Evolutionary conservation across 352 stramenopile genomes (phyloP), one percentile per base, ranked within the genome.

Genomic region (Pythium volutum): DNA sequence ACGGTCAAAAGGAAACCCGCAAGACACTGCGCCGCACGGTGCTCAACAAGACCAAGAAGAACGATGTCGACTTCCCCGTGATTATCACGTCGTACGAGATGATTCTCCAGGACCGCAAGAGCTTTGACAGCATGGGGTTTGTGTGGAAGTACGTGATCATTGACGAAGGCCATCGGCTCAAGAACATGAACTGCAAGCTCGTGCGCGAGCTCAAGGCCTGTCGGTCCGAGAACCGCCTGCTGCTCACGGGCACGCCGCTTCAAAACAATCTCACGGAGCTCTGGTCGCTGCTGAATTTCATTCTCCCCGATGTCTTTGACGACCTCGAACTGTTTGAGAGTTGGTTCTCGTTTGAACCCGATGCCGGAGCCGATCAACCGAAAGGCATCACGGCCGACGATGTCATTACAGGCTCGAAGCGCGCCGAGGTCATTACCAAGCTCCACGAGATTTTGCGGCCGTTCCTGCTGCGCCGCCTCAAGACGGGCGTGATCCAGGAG

Each of bases 181-280:
- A 99, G 66, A 99, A 99, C 70, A 95, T 98, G 79, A 87, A 98
- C 62, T 98, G 96, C 75, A 88, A 88, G 53, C 80, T 99, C 33
- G 86, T 99, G 58, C 81, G 80, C 34, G 93, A 98, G 69, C 83
- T 99, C 22, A 99, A 99, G 66, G 76, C 83, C 26, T 83, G 97
- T 55, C 76, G 81, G 7, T 94, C 95, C 18, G 87, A 96, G 67
- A 98, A 98, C 70, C 82, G 96, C 22, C 71, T 99, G 41, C 75
- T 99, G 27, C 72, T 99, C 36, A 97, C 89, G 25, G 97, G 97
- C 47, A 99, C 97, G 46, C 97, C 97, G 18, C 93, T 99, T 29
- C 96, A 99, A 77, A 99, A 99, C 68, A 98, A 98, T 66, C 78
- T 99, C 42, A 92, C 85, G 20, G 97, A 99, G 76, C 81, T 99